These are phyloP conservation scores for Salix exigua DNA, from an alignment of 345 rosid species.

Conservation along the genomic window DNA sequence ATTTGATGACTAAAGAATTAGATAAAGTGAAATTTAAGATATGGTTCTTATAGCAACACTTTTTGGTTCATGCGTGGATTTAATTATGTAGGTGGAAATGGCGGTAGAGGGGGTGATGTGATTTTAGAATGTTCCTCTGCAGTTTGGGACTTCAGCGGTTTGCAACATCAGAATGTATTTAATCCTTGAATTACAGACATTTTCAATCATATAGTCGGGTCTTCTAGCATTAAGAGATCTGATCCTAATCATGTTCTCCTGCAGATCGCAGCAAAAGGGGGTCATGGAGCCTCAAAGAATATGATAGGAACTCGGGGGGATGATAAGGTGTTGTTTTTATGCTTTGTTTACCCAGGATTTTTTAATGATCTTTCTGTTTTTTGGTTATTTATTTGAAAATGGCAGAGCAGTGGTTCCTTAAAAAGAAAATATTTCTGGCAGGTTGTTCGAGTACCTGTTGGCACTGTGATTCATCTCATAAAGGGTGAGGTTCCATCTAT, in stretches of 20 bases:
- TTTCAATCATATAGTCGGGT: neutral
- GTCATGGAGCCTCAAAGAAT: slow-evolving; percentile 76
- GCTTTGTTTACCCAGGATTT: slow-evolving; percentile 4
- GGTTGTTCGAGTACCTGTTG: slow-evolving; percentile 82
- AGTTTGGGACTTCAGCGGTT: slow-evolving; percentile 86
- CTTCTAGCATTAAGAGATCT: neutral
- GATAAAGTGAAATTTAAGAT: neutral
- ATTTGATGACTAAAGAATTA: neutral
- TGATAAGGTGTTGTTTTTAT: slow-evolving; percentile 60
- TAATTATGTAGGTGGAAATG: slow-evolving; percentile 70
- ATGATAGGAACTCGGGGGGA: slow-evolving; percentile 83
- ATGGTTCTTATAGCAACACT: neutral
- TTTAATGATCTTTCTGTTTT: slow-evolving; percentile 11
- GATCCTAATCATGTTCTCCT: slow-evolving; percentile 7
- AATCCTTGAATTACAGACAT: neutral
- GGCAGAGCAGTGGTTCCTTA: neutral
- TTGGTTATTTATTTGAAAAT: neutral
- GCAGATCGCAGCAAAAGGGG: slow-evolving; percentile 77
- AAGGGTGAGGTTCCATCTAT: slow-evolving; percentile 62
- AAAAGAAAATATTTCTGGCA: slow-evolving; percentile 17
- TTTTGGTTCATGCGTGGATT: slow-evolving; percentile 11
- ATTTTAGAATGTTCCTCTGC: slow-evolving; percentile 73
- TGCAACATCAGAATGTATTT: slow-evolving; percentile 83
- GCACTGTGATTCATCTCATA: slow-evolving; percentile 82
- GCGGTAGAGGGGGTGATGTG: slow-evolving; percentile 98